Evolutionary conservation across 208 protist genomes (phyloP).

Genomic region (Trypanosoma avium): DNA sequence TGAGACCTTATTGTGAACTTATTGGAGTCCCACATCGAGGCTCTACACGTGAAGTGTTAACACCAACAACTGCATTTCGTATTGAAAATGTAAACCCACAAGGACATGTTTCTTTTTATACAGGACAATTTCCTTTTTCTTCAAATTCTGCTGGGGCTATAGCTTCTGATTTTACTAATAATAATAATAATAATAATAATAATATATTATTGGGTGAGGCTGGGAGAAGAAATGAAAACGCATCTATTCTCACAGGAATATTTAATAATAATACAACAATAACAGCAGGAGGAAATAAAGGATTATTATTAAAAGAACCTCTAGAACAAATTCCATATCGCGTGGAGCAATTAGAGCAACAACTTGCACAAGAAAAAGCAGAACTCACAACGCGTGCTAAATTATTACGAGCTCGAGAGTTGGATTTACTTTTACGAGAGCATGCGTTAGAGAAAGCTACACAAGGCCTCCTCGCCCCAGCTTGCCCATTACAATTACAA

Average conservation of each 20-base stretch:
- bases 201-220: background rate
- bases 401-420: conserved; percentile 36
- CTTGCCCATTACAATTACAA: background rate
- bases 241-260: too few species aligned
- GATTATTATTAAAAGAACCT: too few species aligned
- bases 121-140: too few species aligned
- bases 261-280: too few species aligned
- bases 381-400: conserved; percentile 24
- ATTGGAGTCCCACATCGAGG: background rate
- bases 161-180: too few species aligned
- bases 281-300: conserved; percentile 17
- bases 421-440: conserved; percentile 41
- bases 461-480: conserved; percentile 2
- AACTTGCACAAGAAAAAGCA: conserved; percentile 16
- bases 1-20: conserved; percentile 22
- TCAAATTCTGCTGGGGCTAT: too few species aligned
- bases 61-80: background rate
- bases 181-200: too few species aligned
- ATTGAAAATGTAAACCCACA: conserved; percentile 24
- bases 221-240: background rate
- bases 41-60: background rate
- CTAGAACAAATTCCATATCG: too few species aligned
- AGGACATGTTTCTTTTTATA: conserved; percentile 29
- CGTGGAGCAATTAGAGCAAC: conserved; percentile 21
- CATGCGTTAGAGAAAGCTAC: conserved; percentile 18